Percentiles rank a stretch among this genome's conserved stretches.
phyloP scores from a whole-genome alignment of 768 basidiomycete species.

The Russula dissimulans region DNA sequence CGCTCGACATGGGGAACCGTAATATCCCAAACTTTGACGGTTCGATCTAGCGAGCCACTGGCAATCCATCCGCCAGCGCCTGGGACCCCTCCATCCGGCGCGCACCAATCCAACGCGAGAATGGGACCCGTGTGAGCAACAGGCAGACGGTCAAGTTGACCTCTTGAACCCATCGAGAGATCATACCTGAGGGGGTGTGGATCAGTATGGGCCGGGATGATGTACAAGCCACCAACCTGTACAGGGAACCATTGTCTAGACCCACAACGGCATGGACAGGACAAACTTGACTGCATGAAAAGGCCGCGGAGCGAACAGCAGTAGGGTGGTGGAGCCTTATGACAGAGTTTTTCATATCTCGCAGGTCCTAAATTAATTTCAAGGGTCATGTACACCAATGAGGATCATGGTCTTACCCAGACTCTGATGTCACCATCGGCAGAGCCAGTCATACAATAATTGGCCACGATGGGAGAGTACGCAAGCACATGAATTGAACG shows the following conservation, averaged over 20 bases:
- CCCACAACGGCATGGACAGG: conserved; percentile 53
- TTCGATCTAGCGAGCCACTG: conserved; percentile 70
- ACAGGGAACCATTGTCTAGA: conserved; percentile 34
- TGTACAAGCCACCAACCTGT: conserved; percentile 35
- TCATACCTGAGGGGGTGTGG: conserved; percentile 49
- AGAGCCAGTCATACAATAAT: conserved; percentile 72
- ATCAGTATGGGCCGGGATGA: background rate
- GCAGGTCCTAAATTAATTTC: conserved; percentile 46
- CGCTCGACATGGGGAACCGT: conserved; percentile 47
- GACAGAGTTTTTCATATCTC: conserved; percentile 58
- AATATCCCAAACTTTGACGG: conserved; percentile 78
- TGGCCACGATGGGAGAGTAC: conserved; percentile 55
- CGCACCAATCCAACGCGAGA: conserved; percentile 65
- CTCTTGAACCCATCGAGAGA: conserved; percentile 65
- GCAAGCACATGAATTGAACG: conserved; percentile 65
- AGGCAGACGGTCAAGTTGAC: conserved; percentile 59
- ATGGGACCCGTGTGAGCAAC: conserved; percentile 69
- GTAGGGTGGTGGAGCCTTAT: conserved; percentile 65
- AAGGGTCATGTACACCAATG: background rate
- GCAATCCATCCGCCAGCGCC: conserved; percentile 56
- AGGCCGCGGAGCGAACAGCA: conserved; percentile 57
- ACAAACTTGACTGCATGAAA: conserved; percentile 56
- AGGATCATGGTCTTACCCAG: conserved; percentile 44
- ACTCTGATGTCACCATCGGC: conserved; percentile 73
- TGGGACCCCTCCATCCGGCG: conserved; percentile 22